Evolutionary conservation across 2,329 filamentous ascomycete genomes (phyloP), one percentile per base, ranked within the genome.

Genomic region (Gnomoniopsis sp.): DNA sequence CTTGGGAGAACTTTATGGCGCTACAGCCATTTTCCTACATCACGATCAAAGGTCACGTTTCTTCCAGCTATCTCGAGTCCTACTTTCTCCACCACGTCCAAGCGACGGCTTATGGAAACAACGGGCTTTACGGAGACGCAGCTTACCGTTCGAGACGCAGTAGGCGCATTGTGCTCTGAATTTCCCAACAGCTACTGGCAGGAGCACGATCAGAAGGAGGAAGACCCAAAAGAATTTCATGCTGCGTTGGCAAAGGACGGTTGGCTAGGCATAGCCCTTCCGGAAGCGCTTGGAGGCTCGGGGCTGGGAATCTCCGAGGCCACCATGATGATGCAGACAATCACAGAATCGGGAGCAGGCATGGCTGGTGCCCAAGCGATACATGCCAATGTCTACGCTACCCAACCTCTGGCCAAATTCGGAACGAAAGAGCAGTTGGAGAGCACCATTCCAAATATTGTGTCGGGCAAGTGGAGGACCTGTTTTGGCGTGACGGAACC

Each of bases 401-500:
- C 89, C 0, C 89, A 93, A 69, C 83, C 84, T 41, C 78, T 95
- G 3, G 87, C 89, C 2, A 87, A 82, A 65, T 93, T 93, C 64
- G 89, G 88, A 1, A 88, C 83, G 0, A 70, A 77, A 6, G 80
- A 84, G 54, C 89, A 93, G 72, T 74, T 87, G 2, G 72, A 83
- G 56, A 75, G 76, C 4, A 88, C 85, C 30, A 80, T 95, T 11
- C 86, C 88, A 0, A 85, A 84, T 53, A 86, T 95, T 59, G 88
- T 95, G 43, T 81, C 81, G 7, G 90, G 90, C 2, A 79, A 85
- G 63, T 89, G 81, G 80, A 78, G 90, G 55, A 85, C 85, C 0
- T 95, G 90, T 68, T 95, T 95, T 64, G 90, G 90, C 14, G 90
- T 95, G 1, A 93, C 89, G n/a, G 90, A 93, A 70, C 90, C 90